phyloP scores from a whole-genome alignment of 768 basidiomycete genomes.

The Kwoniella bestiolae region DNA sequence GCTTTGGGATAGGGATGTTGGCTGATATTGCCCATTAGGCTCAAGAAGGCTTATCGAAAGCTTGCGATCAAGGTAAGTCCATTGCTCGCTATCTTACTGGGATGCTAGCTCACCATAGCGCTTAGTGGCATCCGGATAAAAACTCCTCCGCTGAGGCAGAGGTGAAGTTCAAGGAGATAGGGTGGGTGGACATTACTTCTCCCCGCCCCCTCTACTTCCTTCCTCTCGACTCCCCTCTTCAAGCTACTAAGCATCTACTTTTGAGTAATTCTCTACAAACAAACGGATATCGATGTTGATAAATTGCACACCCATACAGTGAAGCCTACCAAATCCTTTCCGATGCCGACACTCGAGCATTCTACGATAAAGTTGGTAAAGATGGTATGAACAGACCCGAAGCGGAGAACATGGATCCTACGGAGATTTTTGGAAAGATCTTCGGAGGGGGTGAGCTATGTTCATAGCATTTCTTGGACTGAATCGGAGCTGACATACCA shows the following conservation, averaged over 20 bases:
- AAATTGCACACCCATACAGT: conserved; percentile 51
- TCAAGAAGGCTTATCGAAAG: conserved; percentile 95
- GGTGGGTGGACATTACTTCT: conserved; percentile 60
- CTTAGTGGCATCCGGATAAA: conserved; percentile 92
- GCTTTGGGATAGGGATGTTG: neutral
- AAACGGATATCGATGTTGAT: too few relatives aligned
- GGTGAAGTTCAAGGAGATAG: conserved; percentile 95
- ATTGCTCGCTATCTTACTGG: too few relatives aligned
- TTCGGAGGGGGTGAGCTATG: conserved; percentile 71
- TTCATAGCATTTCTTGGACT: neutral
- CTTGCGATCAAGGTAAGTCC: conserved; percentile 89
- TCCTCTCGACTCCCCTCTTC: neutral
- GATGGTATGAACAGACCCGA: conserved; percentile 75
- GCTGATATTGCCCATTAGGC: conserved; percentile 31
- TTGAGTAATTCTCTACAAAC: too few relatives aligned
- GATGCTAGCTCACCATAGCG: conserved; percentile 14
- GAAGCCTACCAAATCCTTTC: conserved; percentile 88
- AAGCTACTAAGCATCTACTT: neutral
- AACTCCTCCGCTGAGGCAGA: conserved; percentile 90
- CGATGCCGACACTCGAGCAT: conserved; percentile 74
- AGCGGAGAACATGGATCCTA: conserved; percentile 88
- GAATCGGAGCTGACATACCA: neutral
- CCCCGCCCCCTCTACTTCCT: neutral
- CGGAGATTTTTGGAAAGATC: conserved; percentile 91
- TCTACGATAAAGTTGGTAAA: conserved; percentile 96